A percentile compares a stretch with the other conserved stretches of the same genome.
phyloP scores from a whole-genome alignment of 345 rosid genomes.

The Dipteronia sinensis region DNA sequence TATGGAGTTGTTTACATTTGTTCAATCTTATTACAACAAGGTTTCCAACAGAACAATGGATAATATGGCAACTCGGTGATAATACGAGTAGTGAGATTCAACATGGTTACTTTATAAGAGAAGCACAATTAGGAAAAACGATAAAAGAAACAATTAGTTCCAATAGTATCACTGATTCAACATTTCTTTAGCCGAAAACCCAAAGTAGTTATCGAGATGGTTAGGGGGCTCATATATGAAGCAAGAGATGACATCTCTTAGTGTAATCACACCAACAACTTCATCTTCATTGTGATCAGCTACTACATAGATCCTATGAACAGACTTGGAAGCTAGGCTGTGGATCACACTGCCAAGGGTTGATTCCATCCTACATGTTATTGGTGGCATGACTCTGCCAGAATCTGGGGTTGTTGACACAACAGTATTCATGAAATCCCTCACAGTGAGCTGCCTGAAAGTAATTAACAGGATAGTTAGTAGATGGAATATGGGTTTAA shows the following conservation, averaged over 20 bases:
- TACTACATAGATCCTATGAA: slow-evolving; percentile 75
- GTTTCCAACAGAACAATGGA: slow-evolving; percentile 50
- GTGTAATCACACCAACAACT: slow-evolving; percentile 79
- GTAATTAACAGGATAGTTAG: not conserved
- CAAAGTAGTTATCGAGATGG: slow-evolving; percentile 59
- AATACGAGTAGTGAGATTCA: slow-evolving; percentile 34
- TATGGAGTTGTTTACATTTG: slow-evolving; percentile 34
- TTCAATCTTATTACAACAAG: slow-evolving; percentile 34
- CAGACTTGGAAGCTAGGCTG: slow-evolving; percentile 61
- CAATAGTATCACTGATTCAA: slow-evolving; percentile 39
- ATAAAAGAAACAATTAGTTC: not conserved
- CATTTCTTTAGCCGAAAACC: slow-evolving; percentile 62
- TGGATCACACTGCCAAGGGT: slow-evolving; percentile 71
- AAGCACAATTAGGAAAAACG: too few species aligned
- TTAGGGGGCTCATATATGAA: slow-evolving; percentile 78
- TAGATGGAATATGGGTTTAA: not conserved
- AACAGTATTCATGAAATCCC: slow-evolving; percentile 58
- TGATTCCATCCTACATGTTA: slow-evolving; percentile 61
- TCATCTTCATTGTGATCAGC: slow-evolving; percentile 42
- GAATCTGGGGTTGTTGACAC: slow-evolving; percentile 40
- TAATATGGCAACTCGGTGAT: too few species aligned
- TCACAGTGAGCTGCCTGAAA: slow-evolving; percentile 66
- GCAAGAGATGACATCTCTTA: slow-evolving; percentile 89
- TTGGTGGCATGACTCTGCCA: slow-evolving; percentile 53
- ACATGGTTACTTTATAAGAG: slow-evolving; percentile 25